phyloP scores from a whole-genome alignment of 305 asterid genomes.

The Fraxinus angustifolia region DNA sequence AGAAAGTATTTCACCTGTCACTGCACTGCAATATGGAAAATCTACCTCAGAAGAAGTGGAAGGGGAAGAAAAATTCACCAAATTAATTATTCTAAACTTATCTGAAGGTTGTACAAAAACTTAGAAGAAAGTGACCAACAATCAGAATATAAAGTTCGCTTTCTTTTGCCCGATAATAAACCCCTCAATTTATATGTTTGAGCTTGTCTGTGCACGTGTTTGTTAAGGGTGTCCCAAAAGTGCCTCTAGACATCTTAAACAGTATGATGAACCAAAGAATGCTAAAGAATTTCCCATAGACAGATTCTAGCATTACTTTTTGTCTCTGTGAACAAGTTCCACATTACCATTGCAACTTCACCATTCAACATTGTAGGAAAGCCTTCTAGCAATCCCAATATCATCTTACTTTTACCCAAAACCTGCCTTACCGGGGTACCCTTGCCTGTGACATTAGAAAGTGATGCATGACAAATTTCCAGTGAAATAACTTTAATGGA shows the following conservation, averaged over 20 bases:
- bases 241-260: not conserved
- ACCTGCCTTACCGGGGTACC: slow-evolving; percentile 74
- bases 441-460: slow-evolving; percentile 45
- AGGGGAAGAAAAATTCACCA: not conserved
- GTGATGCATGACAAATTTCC: slow-evolving; percentile 5
- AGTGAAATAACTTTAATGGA: not conserved
- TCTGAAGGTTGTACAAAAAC: not conserved
- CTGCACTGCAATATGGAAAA: too few species aligned
- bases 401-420: slow-evolving; percentile 79
- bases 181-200: not conserved
- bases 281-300: not conserved
- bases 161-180: not conserved
- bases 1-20: too few species aligned
- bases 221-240: not conserved
- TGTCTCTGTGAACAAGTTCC: not conserved
- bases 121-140: not conserved
- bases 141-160: not conserved
- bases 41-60: not conserved
- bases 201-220: not conserved
- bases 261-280: not conserved
- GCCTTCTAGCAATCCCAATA: slow-evolving; percentile 92
- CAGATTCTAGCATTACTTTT: not conserved
- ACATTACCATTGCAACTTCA: slow-evolving; percentile 82
- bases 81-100: not conserved
- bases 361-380: slow-evolving; percentile 81